A percentile compares a stretch with the other conserved stretches of the same genome.
Conservation (phyloP, 129 eudicot species). For the Helichrysum umbraculigerum region DNA sequence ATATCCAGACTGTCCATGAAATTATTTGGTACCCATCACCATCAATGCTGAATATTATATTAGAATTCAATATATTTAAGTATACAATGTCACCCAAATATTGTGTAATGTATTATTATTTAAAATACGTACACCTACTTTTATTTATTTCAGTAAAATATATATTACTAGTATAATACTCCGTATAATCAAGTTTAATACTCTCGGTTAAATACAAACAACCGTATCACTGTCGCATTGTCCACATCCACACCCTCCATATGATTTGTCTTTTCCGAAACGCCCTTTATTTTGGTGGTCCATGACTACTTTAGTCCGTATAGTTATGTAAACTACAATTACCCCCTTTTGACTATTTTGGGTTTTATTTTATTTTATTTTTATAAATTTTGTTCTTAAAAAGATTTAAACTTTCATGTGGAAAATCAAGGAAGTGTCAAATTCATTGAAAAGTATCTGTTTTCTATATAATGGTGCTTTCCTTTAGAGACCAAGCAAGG, state of each 20-base stretch:
- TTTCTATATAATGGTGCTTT: no score
- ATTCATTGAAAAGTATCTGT: no score
- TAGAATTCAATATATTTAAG: not conserved
- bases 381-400: not conserved
- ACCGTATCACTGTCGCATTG: constrained; percentile 38
- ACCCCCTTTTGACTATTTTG: not conserved
- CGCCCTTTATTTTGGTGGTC: constrained; percentile 17
- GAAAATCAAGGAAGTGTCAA: no score
- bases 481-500: no score
- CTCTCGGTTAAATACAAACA: constrained; percentile 34
- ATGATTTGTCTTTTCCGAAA: constrained; percentile 3
- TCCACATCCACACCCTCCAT: constrained; percentile 35
- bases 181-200: constrained; percentile 19
- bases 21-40: constrained; percentile 35
- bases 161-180: not conserved
- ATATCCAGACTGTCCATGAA: constrained; percentile 40
- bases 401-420: no score
- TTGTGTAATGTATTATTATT: constrained; percentile 14
- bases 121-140: constrained; percentile 21
- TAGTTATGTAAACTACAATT: not conserved
- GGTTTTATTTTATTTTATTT: not conserved
- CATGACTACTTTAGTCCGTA: constrained; percentile 1
- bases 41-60: constrained; percentile 29
- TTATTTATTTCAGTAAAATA: constrained; percentile 20
- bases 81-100: constrained; percentile 10